Conservation (phyloP, 192 early-diverging fungal species). For the Podila epicladia region DNA sequence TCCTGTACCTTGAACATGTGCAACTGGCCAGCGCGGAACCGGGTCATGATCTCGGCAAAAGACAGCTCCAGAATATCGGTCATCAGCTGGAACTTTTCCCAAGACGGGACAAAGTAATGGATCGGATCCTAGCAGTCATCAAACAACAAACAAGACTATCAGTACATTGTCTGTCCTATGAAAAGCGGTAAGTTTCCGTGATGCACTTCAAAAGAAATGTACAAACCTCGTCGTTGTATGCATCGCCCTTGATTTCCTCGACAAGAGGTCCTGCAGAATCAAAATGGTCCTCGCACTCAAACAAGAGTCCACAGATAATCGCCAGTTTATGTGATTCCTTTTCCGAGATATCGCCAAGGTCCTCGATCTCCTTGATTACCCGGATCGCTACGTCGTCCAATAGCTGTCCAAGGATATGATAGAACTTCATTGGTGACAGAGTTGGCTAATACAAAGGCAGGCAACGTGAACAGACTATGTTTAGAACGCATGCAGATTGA, state of each 20-base stretch:
- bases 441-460: constrained; percentile 9
- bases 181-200: neutral
- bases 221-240: constrained; percentile 33
- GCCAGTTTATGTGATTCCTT: constrained; percentile 54
- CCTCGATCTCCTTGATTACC: constrained; percentile 50
- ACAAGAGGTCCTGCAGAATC: constrained; percentile 35
- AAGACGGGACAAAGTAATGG: constrained; percentile 46
- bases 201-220: neutral
- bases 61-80: constrained; percentile 64
- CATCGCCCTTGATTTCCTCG: constrained; percentile 13
- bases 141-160: neutral
- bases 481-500: too few relatives aligned
- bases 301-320: constrained; percentile 40
- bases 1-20: constrained; percentile 58
- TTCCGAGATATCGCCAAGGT: constrained; percentile 50
- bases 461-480: neutral
- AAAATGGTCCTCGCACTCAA: constrained; percentile 53
- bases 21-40: constrained; percentile 56
- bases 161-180: neutral
- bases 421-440: constrained; percentile 39
- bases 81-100: constrained; percentile 62
- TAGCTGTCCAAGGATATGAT: constrained; percentile 32
- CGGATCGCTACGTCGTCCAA: constrained; percentile 29
- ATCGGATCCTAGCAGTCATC: constrained; percentile 32
- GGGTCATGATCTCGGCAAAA: constrained; percentile 64